A percentile compares a stretch with the other conserved stretches of the same genome.
phyloP scores from a whole-genome alignment of 805 yeast genomes.

The Dipodascopsis tothii region DNA sequence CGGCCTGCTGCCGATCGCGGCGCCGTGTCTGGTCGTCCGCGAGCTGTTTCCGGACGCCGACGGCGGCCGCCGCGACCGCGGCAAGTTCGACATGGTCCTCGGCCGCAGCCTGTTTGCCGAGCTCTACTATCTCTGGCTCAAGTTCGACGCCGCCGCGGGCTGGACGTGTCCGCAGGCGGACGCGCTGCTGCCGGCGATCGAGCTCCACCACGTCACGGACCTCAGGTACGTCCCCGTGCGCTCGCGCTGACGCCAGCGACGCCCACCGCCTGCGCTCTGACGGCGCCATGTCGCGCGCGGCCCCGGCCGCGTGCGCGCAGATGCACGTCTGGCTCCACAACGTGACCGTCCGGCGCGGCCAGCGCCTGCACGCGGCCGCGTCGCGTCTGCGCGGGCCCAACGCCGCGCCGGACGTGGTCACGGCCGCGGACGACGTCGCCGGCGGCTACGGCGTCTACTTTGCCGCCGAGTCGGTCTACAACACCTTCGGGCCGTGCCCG shows the following conservation, averaged over 20 bases:
- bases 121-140: conserved; percentile 7
- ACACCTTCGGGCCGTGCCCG: conserved; percentile 7
- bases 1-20: neutral
- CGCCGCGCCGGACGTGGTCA: neutral
- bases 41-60: conserved; percentile 9
- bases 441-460: conserved; percentile 13
- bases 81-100: conserved; percentile 8
- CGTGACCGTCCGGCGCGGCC: neutral
- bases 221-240: neutral
- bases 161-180: conserved; percentile 5
- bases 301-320: neutral
- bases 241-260: neutral
- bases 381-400: neutral
- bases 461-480: conserved; percentile 6
- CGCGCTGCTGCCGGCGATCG: conserved; percentile 1
- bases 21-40: conserved; percentile 3
- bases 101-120: conserved; percentile 4
- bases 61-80: conserved; percentile 1
- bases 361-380: neutral
- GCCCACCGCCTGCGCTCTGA: no score
- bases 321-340: conserved; percentile 7
- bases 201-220: neutral
- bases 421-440: neutral
- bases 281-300: no score
- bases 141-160: conserved; percentile 2